phyloP scores from a whole-genome alignment of 108 stramenopile species.

The Licmophora abbreviata region DNA sequence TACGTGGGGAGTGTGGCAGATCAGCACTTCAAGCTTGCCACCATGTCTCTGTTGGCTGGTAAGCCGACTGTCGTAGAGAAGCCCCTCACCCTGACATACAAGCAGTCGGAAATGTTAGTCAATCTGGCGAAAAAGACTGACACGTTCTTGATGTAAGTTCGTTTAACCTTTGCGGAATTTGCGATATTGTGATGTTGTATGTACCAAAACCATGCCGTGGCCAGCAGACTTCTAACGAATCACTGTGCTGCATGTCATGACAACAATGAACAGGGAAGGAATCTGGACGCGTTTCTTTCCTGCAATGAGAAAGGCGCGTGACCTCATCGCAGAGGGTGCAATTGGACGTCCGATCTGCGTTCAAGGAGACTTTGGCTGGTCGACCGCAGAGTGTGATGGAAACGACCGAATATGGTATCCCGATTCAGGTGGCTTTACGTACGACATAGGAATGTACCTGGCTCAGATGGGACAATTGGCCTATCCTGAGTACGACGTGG shows the following conservation, averaged over 20 bases:
- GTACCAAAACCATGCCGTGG: no score
- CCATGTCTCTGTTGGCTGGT: conserved; percentile 20
- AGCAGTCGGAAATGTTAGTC: conserved; percentile 19
- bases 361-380: conserved; percentile 45
- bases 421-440: conserved; percentile 29
- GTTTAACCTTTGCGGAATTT: no score
- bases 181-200: no score
- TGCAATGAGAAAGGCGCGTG: conserved; percentile 32
- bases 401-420: conserved; percentile 36
- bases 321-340: conserved; percentile 22
- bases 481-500: conserved; percentile 16
- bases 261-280: no score
- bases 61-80: conserved; percentile 44
- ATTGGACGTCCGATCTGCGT: conserved; percentile 36
- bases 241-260: no score
- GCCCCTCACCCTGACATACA: conserved; percentile 24
- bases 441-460: conserved; percentile 48
- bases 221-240: no score
- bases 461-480: conserved; percentile 32
- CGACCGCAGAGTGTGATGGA: conserved; percentile 3
- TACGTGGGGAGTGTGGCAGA: conserved; percentile 48
- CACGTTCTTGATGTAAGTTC: conserved; percentile 26
- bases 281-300: conserved; percentile 55
- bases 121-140: conserved; percentile 19
- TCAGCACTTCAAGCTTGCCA: conserved; percentile 30